A percentile compares a stretch with the other conserved stretches of the same genome.
phyloP scores from a whole-genome alignment of 2,329 filamentous ascomycete genomes.

The Aspergillus hiratsukae region DNA sequence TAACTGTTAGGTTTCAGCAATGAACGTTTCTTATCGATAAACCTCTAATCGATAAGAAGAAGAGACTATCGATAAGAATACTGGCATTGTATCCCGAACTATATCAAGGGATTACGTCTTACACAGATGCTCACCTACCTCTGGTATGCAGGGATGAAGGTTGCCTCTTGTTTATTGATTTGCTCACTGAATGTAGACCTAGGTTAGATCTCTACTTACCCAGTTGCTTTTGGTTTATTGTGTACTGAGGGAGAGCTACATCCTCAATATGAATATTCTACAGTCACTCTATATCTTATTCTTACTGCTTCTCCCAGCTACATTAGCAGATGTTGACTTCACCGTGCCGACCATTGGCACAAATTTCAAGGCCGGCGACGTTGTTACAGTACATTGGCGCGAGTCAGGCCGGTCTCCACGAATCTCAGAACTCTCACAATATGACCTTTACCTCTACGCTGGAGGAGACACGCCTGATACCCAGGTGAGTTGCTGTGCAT shows the following conservation, averaged over 20 bases:
- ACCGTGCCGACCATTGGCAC: constrained; percentile 50
- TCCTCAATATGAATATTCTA: constrained; percentile 26
- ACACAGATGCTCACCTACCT: constrained; percentile 2
- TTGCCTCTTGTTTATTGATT: neutral
- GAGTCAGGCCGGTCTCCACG: constrained; percentile 50
- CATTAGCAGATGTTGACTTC: constrained; percentile 52
- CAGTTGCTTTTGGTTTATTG: neutral
- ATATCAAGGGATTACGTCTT: neutral
- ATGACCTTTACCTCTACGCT: constrained; percentile 56
- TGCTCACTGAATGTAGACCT: neutral
- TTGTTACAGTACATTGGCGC: constrained; percentile 54
- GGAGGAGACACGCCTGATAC: constrained; percentile 52
- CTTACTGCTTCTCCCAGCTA: constrained; percentile 38
- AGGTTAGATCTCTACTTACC: neutral
- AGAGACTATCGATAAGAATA: neutral
- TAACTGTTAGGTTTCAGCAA: neutral
- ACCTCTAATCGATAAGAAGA: neutral
- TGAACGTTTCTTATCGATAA: neutral
- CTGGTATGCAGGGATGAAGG: constrained; percentile 4
- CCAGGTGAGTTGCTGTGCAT: constrained; percentile 36
- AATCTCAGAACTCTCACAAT: constrained; percentile 49
- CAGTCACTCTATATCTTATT: constrained; percentile 30
- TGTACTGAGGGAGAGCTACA: neutral
- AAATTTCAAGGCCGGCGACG: constrained; percentile 45
- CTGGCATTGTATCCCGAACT: neutral